Evolutionary conservation across 108 stramenopile species (phyloP), one percentile per base, ranked within the genome.

Genomic region (Chaetoceros muelleri): DNA sequence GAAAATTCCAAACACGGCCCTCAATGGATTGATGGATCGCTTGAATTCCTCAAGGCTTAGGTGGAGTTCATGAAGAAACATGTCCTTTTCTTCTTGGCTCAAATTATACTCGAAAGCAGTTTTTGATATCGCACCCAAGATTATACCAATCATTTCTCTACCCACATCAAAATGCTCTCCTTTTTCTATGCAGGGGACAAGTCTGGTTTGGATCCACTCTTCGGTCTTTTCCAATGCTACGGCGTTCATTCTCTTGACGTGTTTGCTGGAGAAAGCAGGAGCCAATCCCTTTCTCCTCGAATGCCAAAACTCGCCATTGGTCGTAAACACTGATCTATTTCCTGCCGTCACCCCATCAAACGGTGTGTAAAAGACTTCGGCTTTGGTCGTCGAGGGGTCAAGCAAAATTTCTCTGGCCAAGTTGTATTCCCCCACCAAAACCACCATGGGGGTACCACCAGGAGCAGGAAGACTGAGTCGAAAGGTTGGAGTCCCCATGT

Each of bases 41-140:
- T 40, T 40, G 13, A 40, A 40, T 40, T 40, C 57, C 24, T 44
- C 28, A 31, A 52, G 19, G 0, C 48, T 0, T 1, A 52, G 17
- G 20, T 52, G 16, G 1, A 64, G 0, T 21, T 52, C 26, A 13
- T 27, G 1, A n/a, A 34, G 8, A 24, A 53, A 31, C 48, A 21
- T 22, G 1, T 21, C 23, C 10, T 48, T 27, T 40, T 79, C 74
- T 0, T 60, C 49, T 10, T 46, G 28, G 13, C 61, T 51, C 16
- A 72, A 55, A n/a, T 30, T 22, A 47, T 80, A 80, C 13, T 75
- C 79, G 58, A 80, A 80, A 24, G 69, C 72, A 8, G 69, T 51
- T 23, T 69, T 31, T 45, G 68, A 72, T 31, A 80, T 62, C 48
- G 66, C 68, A 24, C 68, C 49, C 7, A 73, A 28, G 2, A 74